phyloP scores from a whole-genome alignment of 225 moss, liverwort and hornwort species.

The Rhytidiadelphus loreus region DNA sequence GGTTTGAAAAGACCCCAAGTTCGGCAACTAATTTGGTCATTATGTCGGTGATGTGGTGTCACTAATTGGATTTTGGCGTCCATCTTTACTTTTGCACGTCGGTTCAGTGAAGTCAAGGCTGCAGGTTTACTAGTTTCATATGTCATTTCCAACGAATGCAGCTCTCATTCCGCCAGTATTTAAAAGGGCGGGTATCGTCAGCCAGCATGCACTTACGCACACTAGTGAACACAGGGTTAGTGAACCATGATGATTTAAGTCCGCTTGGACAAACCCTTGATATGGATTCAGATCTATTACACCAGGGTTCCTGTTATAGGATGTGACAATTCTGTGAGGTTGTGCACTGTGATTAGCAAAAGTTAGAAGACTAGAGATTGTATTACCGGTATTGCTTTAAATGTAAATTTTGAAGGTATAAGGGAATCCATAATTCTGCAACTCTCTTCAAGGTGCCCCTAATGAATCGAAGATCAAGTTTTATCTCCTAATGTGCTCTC shows the following conservation, averaged over 20 bases:
- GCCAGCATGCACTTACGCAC: background rate
- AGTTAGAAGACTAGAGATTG: background rate
- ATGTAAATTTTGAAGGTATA: background rate
- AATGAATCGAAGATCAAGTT: background rate
- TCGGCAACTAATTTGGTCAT: background rate
- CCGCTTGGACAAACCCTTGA: background rate
- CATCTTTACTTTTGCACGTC: background rate
- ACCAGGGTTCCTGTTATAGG: background rate
- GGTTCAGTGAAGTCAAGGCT: background rate
- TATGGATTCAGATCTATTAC: background rate
- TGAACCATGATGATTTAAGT: background rate
- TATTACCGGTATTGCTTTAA: background rate
- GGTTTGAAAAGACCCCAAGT: background rate
- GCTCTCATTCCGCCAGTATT: background rate
- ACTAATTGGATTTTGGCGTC: background rate
- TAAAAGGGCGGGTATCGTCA: background rate
- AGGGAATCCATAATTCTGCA: background rate
- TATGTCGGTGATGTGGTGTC: background rate
- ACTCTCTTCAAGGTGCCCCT: background rate
- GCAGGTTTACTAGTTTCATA: background rate
- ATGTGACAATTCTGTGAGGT: background rate
- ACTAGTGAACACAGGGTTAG: background rate
- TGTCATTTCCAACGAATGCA: background rate
- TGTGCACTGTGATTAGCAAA: background rate
- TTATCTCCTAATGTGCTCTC: background rate